Base-by-base conservation (phyloP, 1,284 basidiomycete species). In the Hymenochaete sp. region DNA sequence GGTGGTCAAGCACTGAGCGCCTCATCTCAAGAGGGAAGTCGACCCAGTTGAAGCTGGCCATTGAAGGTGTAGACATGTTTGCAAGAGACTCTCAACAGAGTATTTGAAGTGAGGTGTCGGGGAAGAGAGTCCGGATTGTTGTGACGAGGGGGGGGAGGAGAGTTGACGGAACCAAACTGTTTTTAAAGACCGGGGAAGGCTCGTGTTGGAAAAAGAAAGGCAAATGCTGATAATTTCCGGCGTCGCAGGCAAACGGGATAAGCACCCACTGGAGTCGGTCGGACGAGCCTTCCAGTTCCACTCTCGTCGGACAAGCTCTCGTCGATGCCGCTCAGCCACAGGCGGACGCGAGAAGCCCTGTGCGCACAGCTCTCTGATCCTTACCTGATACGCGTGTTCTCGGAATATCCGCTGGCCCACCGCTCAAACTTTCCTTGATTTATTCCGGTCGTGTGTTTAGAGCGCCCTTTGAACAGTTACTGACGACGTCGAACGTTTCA, bases 11-110 rank as follows among this genome's bases (percentile, higher is more conserved):
- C 57, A 85, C 57, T 24, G 71, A 63, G 54, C 79, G 67, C 61
- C 77, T 76, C 60, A 85, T 75, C 54, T 85, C 82, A 0, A 65
- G 62, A 31, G 82, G 82, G 53, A 85, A 76, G 28, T 59, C 35
- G 47, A 65, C 54, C 82, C 82, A 84, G 35, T 38, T 26, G 39
- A 47, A 47, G 13, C 32, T 14, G 27, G 13, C 26, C 7, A 25
- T 38, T 19, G 28, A 14, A 13, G 19, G 19, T 26, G 38, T 26
- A 21, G 38, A 36, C 45, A 46, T 46, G 9, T 18, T 40, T 9
- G 7, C 11, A 35, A n/a, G 29, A 3, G n/a, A 10, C 7, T 24
- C 14, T 4, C 33, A 33, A 11, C 8, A 19, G 19, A 13, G 6
- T 18, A 33, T 24, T 29, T 11, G 21, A 7, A 32, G 47, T 18